phyloP scores from a whole-genome alignment of 2,329 filamentous ascomycete genomes.

The Thielaviopsis musarum region DNA sequence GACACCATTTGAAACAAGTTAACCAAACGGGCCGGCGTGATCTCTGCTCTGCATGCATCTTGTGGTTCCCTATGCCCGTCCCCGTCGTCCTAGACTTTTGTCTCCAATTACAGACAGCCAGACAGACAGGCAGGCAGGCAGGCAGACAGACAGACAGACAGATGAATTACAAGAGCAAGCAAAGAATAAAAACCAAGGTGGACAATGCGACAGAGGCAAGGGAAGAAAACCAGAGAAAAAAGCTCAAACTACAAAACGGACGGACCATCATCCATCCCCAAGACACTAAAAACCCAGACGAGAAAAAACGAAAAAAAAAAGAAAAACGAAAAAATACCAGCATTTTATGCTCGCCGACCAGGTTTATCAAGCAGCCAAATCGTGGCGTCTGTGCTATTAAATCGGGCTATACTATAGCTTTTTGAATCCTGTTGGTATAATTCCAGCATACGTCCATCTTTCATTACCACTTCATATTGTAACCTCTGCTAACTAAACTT shows the following conservation, averaged over 20 bases:
- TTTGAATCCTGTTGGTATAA: neutral
- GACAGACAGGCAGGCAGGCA: too few relatives aligned
- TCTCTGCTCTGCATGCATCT: neutral
- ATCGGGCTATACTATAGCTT: neutral
- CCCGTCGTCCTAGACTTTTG: neutral
- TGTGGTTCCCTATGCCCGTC: neutral
- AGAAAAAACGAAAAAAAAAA: neutral
- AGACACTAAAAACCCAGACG: too few relatives aligned
- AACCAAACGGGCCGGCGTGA: neutral
- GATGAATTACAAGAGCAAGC: too few relatives aligned
- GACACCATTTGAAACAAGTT: neutral
- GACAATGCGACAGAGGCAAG: neutral
- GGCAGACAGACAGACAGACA: neutral
- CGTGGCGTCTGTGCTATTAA: neutral
- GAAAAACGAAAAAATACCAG: neutral
- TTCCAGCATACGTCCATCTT: neutral
- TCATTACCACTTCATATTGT: neutral
- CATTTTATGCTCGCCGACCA: neutral
- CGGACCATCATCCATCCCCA: neutral
- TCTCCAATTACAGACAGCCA: neutral
- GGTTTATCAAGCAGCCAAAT: neutral
- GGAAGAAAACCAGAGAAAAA: neutral
- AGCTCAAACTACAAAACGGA: neutral
- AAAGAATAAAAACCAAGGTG: neutral
- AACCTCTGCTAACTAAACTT: too few relatives aligned